These are phyloP conservation scores for Ballota nigra DNA, from an alignment of 257 asterid genomes.

Conservation along the genomic window DNA sequence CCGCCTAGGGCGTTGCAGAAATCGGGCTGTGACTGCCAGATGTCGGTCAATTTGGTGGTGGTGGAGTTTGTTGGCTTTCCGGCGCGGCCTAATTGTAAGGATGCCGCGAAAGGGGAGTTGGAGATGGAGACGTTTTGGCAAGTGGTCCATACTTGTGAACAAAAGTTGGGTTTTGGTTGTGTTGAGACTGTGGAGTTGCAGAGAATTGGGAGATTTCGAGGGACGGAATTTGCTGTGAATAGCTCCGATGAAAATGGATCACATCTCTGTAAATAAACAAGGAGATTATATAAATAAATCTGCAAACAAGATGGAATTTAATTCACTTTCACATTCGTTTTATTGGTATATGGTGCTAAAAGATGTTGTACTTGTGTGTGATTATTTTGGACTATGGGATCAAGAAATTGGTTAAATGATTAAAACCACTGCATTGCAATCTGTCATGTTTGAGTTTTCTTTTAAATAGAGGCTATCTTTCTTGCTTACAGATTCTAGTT, in stretches of 20 bases:
- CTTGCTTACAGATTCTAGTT: too few relatives aligned
- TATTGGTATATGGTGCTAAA: too few relatives aligned
- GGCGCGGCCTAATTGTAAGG: slow-evolving; percentile 43
- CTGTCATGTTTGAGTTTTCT: neutral
- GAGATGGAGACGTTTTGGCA: slow-evolving; percentile 65
- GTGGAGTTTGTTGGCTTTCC: slow-evolving; percentile 46
- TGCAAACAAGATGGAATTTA: too few relatives aligned
- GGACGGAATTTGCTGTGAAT: slow-evolving; percentile 40
- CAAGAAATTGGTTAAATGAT: too few relatives aligned
- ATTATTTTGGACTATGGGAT: too few relatives aligned
- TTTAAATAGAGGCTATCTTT: neutral
- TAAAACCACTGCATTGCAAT: neutral
- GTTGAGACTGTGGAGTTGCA: slow-evolving; percentile 68
- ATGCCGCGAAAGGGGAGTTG: slow-evolving; percentile 63
- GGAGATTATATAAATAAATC: too few relatives aligned
- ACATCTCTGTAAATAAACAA: slow-evolving; percentile 52
- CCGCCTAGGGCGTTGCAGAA: slow-evolving; percentile 73
- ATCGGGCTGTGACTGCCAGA: slow-evolving; percentile 66
- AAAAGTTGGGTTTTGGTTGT: slow-evolving; percentile 55
- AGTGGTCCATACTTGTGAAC: slow-evolving; percentile 67
- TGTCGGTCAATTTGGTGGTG: slow-evolving; percentile 51
- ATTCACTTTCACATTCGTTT: too few relatives aligned
- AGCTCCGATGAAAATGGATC: slow-evolving; percentile 84
- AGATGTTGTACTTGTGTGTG: too few relatives aligned
- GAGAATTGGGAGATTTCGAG: slow-evolving; percentile 60